These are phyloP conservation scores for Solanum commersonii DNA, from an alignment of 257 asterid species.

Conservation along the genomic window DNA sequence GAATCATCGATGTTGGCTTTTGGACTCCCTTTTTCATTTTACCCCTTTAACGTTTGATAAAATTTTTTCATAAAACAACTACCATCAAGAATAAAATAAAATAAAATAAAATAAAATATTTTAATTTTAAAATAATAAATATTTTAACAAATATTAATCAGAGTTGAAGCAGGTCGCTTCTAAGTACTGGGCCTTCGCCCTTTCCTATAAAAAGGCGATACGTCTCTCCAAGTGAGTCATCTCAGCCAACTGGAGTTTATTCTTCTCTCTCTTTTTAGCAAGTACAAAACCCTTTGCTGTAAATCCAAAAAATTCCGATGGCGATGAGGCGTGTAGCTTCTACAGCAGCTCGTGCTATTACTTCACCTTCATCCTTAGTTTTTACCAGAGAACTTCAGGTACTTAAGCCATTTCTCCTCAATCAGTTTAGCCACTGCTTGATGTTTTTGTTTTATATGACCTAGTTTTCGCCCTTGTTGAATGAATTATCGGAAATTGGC, in stretches of 20 bases:
- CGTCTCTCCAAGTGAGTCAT: neutral
- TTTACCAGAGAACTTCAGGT: slow-evolving; percentile 54
- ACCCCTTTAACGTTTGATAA: neutral
- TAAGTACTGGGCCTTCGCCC: neutral
- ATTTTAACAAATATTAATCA: neutral
- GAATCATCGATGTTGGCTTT: neutral
- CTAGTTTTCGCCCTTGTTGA: neutral
- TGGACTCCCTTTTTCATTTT: neutral
- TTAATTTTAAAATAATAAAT: no score
- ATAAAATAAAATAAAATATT: no score
- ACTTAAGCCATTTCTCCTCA: neutral
- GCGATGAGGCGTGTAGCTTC: slow-evolving; percentile 73
- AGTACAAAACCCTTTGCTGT: neutral
- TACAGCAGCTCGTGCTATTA: slow-evolving; percentile 51
- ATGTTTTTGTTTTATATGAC: neutral
- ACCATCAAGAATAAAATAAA: neutral
- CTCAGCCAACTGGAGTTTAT: neutral
- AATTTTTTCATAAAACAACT: neutral
- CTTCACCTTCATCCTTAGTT: slow-evolving; percentile 32
- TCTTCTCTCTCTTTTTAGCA: neutral
- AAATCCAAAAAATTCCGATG: slow-evolving; percentile 15
- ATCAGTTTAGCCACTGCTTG: neutral
- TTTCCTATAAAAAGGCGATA: neutral
- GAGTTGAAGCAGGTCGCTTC: neutral
- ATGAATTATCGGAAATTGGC: neutral